Base-by-base conservation (phyloP, 2,329 filamentous ascomycete genomes). In the Sporothrix protearum region DNA sequence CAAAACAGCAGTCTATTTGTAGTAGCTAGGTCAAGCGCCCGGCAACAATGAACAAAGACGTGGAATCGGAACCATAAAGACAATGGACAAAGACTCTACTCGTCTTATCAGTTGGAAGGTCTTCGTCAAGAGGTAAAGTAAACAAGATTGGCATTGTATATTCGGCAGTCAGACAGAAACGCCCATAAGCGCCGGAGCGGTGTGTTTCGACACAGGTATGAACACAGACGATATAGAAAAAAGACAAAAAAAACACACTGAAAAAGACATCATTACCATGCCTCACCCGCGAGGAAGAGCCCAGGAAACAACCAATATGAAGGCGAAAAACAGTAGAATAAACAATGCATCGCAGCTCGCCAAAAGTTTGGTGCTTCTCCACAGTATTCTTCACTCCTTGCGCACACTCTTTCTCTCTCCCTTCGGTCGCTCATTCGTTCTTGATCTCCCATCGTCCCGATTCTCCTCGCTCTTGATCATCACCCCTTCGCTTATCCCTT, bases 201-300 rank as follows among this genome's bases (percentile, higher is more conserved):
- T 30, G 51, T 57, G 36, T 39, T 45, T 45, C 14, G 25, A 69
- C 67, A 69, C 51, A 30, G 64, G 67, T 69, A 69, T 69, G 47
- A 57, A 68, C 67, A 69, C 30, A 25, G 67, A 25, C 33, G 42
- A 67, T 33, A 53, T 53, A 28, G 28, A 67, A 33, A 51, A 33
- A 66, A 49, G 28, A 28, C 12, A 53, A 67, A 33, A 33, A 12
- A 67, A 36, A 33, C 51, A 30, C 14, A 16, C 28, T n/a, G 7
- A 49, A 8, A 66, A 30, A 64, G 19, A 69, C 57, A 49, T 39
- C 57, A 70, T 64, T 53, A 49, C 42, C 55, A 53, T 61, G 55
- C 57, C 55, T 59, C 67, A 51, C 30, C 67, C 51, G 67, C 67
- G 51, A 69, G 67, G 49, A 69, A 42, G 49, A 69, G 66, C 66